Conservation (phyloP, 164 flowering plant genomes). For the Liquidambar formosana region DNA sequence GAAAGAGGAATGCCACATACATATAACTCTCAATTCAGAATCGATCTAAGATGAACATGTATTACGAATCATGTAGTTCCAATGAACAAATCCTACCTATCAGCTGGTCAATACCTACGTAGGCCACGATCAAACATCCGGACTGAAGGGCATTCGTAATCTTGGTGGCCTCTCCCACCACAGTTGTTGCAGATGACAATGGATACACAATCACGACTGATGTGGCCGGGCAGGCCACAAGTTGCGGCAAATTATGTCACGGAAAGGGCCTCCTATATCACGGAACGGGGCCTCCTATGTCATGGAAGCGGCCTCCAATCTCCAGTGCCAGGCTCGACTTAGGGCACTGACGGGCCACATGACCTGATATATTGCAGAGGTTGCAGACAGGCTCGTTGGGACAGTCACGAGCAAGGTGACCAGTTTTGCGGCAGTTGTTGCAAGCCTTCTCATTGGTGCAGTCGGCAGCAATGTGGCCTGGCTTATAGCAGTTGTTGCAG, state of each 20-base stretch:
- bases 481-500: constrained; percentile 45
- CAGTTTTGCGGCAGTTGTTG: constrained; percentile 38
- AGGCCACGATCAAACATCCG: constrained; percentile 30
- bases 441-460: constrained; percentile 48
- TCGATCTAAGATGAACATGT: constrained; percentile 12
- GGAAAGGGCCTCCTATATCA: constrained; percentile 21
- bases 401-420: constrained; percentile 44
- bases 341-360: constrained; percentile 37
- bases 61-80: background rate
- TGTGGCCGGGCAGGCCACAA: constrained; percentile 47
- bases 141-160: constrained; percentile 50
- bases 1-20: background rate
- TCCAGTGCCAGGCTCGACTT: constrained; percentile 22
- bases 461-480: constrained; percentile 41
- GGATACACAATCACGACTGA: constrained; percentile 43
- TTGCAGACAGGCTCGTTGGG: constrained; percentile 43
- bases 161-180: constrained; percentile 53
- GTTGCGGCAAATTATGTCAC: constrained; percentile 34
- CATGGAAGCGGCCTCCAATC: constrained; percentile 18
- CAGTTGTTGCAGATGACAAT: constrained; percentile 48
- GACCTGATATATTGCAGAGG: constrained; percentile 38
- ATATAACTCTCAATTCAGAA: too few relatives aligned
- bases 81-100: background rate
- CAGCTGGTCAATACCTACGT: constrained; percentile 25
- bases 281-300: too few relatives aligned